A percentile compares a stretch with the other conserved stretches of the same genome.
Conservation (phyloP, 345 rosid species). For the Brassica rapa region DNA sequence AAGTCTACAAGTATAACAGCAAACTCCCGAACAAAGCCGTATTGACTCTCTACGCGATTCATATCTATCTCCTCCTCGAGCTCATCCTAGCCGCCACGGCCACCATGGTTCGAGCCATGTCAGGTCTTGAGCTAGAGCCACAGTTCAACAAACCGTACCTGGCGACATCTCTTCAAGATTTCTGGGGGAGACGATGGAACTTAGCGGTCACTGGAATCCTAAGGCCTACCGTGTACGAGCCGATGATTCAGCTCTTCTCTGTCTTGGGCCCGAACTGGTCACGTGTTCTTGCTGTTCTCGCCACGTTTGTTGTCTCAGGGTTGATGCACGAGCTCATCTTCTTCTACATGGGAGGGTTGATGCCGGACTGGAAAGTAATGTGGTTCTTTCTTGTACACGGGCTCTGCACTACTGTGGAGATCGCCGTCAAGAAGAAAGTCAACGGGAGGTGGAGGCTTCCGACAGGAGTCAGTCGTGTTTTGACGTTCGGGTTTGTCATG, state of each 20-base stretch:
- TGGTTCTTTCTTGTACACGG: conserved; percentile 64
- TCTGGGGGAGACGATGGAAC: conserved; percentile 83
- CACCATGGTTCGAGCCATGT: conserved; percentile 41
- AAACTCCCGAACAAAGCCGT: conserved; percentile 42
- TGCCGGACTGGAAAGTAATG: conserved; percentile 53
- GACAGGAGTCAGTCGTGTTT: conserved; percentile 25
- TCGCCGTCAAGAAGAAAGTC: conserved; percentile 44
- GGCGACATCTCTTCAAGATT: conserved; percentile 70
- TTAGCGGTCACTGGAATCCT: conserved; percentile 58
- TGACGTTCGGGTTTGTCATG: conserved; percentile 50
- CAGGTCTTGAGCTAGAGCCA: conserved; percentile 48
- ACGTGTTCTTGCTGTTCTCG: conserved; percentile 40
- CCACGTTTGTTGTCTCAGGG: conserved; percentile 54
- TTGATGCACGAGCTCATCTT: conserved; percentile 69
- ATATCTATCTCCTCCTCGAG: conserved; percentile 51
- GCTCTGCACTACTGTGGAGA: conserved; percentile 39
- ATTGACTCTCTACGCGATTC: conserved; percentile 43
- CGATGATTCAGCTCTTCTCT: conserved; percentile 24
- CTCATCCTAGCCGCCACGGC: conserved; percentile 45
- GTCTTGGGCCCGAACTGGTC: conserved; percentile 47
- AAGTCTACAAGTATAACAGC: conserved; percentile 33
- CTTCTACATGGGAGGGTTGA: conserved; percentile 52
- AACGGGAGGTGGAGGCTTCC: conserved; percentile 35
- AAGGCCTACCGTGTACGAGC: conserved; percentile 61
- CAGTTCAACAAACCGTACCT: conserved; percentile 62